Evolutionary conservation across 768 basidiomycete species (phyloP).

Genomic region (Rhodotorula babjevae): DNA sequence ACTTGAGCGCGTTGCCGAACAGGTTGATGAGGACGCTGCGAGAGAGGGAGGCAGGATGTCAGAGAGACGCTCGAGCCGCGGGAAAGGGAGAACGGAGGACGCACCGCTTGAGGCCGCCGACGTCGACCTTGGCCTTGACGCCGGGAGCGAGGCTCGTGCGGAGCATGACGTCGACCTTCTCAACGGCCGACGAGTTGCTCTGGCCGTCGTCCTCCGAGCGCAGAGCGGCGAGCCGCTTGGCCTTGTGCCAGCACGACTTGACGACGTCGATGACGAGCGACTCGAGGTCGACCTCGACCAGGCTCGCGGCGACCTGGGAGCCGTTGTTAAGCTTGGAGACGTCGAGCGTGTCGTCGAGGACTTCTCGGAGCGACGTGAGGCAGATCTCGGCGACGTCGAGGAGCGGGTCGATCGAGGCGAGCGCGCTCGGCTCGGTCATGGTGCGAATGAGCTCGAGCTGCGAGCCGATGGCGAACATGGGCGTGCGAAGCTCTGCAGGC

Average conservation of each 20-base stretch:
- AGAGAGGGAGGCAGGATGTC: no score
- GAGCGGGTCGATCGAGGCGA: neutral
- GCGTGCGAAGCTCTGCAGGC: neutral
- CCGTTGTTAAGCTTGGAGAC: neutral
- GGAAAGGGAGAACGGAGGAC: no score
- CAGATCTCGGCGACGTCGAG: slow-evolving; percentile 6
- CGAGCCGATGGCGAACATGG: neutral
- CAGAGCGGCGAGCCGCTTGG: neutral
- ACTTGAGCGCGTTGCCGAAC: neutral
- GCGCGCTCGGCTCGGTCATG: neutral
- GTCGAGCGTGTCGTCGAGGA: slow-evolving; percentile 14
- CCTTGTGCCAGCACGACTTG: neutral
- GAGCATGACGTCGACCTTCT: neutral
- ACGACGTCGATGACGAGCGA: slow-evolving; percentile 4
- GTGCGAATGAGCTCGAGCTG: slow-evolving; percentile 1
- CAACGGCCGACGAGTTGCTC: neutral
- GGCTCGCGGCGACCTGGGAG: neutral
- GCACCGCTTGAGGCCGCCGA: slow-evolving; percentile 2
- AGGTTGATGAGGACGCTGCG: neutral
- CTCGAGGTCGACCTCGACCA: neutral
- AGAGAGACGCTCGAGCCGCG: no score
- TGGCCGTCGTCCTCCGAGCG: neutral
- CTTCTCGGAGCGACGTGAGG: neutral
- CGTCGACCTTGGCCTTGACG: neutral
- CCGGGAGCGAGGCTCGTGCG: neutral